Evolutionary conservation across 306 rosid genomes (phyloP).

Genomic region (Prunus salicina): DNA sequence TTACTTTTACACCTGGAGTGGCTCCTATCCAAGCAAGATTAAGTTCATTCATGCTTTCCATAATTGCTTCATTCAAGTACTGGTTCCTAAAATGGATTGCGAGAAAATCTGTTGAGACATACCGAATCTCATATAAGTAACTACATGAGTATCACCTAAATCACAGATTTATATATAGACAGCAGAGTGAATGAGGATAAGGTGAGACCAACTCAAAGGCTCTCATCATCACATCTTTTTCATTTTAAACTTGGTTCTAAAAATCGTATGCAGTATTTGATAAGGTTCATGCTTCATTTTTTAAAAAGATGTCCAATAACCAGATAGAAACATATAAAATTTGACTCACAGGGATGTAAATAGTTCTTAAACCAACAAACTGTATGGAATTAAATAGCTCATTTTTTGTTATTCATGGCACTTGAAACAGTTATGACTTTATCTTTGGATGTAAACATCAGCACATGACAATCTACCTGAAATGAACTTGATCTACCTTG

Average conservation of each 20-base stretch:
- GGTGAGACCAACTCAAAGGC: not conserved
- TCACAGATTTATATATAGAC: not conserved
- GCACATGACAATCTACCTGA: not conserved
- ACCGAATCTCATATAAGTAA: not conserved
- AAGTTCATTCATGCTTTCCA: conserved; percentile 5
- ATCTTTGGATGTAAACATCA: not conserved
- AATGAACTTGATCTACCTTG: not conserved
- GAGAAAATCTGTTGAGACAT: not conserved
- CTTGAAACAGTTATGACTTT: not conserved
- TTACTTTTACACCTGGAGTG: conserved; percentile 30
- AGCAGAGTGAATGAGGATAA: not conserved
- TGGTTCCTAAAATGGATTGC: conserved; percentile 11
- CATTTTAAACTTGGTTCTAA: not conserved
- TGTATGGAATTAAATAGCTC: not conserved
- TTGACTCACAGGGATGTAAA: not conserved
- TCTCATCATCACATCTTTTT: not conserved
- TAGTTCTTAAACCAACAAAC: not conserved
- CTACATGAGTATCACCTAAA: not conserved
- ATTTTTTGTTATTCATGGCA: not conserved
- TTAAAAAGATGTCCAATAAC: not conserved
- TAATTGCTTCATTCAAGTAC: conserved; percentile 24
- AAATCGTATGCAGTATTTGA: not conserved
- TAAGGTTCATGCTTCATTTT: not conserved
- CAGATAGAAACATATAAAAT: not conserved
- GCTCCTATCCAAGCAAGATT: conserved; percentile 39